Evolutionary conservation across 257 asterid genomes (phyloP).

Genomic region (Plectranthus barbatus): DNA sequence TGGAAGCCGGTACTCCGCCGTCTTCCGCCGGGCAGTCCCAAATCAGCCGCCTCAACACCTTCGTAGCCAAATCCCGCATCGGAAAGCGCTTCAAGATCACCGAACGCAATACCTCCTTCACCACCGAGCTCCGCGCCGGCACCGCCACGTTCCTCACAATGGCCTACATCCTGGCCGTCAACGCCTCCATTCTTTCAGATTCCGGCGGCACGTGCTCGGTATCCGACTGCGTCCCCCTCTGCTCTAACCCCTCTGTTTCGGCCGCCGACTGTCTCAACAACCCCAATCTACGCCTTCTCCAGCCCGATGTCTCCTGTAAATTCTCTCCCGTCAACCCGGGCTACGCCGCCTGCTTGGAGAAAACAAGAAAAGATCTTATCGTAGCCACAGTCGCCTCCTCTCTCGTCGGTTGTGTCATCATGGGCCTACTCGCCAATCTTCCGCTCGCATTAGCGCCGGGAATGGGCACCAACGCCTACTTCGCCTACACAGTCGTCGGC

Average conservation of each 20-base stretch:
- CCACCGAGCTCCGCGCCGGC: slow-evolving; percentile 98
- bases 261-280: slow-evolving; percentile 32
- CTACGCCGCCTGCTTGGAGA: slow-evolving; percentile 67
- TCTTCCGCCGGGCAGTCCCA: slow-evolving; percentile 13
- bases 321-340: slow-evolving; percentile 89
- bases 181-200: slow-evolving; percentile 82
- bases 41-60: slow-evolving; percentile 45
- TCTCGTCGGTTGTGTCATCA: slow-evolving; percentile 66
- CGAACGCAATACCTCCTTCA: slow-evolving; percentile 73
- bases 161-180: slow-evolving; percentile 98
- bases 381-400: slow-evolving; percentile 87
- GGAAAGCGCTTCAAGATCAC: slow-evolving; percentile 68
- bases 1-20: slow-evolving; percentile 37
- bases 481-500: slow-evolving; percentile 89
- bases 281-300: slow-evolving; percentile 37
- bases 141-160: slow-evolving; percentile 94
- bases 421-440: slow-evolving; percentile 74
- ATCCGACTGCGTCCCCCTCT: slow-evolving; percentile 75
- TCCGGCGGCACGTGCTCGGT: slow-evolving; percentile 94
- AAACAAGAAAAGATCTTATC: slow-evolving; percentile 55
- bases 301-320: slow-evolving; percentile 64
- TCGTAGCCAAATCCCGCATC: slow-evolving; percentile 39
- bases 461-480: slow-evolving; percentile 88
- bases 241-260: slow-evolving; percentile 49
- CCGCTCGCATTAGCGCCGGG: slow-evolving; percentile 89